Evolutionary conservation across 2,329 filamentous ascomycete genomes (phyloP).

Genomic region (Polychaeton citri): DNA sequence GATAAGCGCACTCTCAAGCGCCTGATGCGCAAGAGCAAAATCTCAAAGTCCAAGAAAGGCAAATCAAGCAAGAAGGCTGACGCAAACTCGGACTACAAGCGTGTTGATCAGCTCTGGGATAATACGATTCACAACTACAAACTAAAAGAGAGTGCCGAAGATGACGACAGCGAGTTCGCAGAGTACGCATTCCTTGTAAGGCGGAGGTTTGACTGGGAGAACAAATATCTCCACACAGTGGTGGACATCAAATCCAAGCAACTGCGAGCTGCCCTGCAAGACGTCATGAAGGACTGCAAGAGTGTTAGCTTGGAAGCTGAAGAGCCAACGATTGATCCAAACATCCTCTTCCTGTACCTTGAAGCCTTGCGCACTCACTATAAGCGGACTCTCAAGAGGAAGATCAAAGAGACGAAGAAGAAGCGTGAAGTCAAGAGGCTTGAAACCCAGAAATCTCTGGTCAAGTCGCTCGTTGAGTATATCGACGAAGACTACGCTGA

Average conservation of each 20-base stretch:
- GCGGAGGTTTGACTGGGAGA: slow-evolving; percentile 71
- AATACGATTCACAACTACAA: slow-evolving; percentile 51
- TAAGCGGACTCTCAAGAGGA: slow-evolving; percentile 50
- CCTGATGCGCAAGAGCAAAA: not conserved
- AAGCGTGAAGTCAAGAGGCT: slow-evolving; percentile 49
- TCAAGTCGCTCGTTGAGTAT: slow-evolving; percentile 62
- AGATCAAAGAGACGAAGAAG: slow-evolving; percentile 43
- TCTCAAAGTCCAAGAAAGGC: slow-evolving; percentile 2
- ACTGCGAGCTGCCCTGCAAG: slow-evolving; percentile 55
- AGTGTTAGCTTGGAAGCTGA: slow-evolving; percentile 71
- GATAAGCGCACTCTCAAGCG: not conserved
- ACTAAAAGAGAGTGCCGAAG: slow-evolving; percentile 51
- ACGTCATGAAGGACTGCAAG: slow-evolving; percentile 64
- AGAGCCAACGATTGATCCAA: slow-evolving; percentile 48
- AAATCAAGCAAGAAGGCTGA: slow-evolving; percentile 21
- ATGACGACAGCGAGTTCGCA: slow-evolving; percentile 57
- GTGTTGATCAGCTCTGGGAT: slow-evolving; percentile 51
- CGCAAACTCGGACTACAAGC: slow-evolving; percentile 52
- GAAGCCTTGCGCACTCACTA: slow-evolving; percentile 55
- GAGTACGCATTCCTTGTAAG: slow-evolving; percentile 74
- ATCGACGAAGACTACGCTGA: slow-evolving; percentile 71
- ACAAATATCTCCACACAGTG: slow-evolving; percentile 59
- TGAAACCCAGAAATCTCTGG: slow-evolving; percentile 46
- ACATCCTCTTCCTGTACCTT: slow-evolving; percentile 48
- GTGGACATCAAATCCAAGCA: slow-evolving; percentile 79